Conservation (phyloP, 1,139 yeast genomes). For the Wickerhamomyces sp. region DNA sequence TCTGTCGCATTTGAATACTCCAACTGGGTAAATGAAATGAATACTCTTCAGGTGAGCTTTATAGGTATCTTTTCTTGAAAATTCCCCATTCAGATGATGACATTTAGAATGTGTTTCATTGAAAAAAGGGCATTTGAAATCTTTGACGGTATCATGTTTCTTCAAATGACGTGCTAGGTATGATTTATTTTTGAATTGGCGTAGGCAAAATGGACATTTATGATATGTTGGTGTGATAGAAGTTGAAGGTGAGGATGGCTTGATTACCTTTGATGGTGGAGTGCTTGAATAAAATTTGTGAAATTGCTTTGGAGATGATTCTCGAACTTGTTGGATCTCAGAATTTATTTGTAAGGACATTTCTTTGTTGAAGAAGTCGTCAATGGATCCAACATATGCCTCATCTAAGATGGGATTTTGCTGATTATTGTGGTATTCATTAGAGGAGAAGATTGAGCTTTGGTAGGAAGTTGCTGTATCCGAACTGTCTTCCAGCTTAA, state of each 20-base stretch:
- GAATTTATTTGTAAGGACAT: constrained; percentile 7
- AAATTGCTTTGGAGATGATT: constrained; percentile 8
- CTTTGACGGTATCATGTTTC: constrained; percentile 74
- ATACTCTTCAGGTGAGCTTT: constrained; percentile 85
- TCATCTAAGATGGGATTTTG: neutral
- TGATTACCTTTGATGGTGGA: neutral
- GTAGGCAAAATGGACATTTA: constrained; percentile 59
- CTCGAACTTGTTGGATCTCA: constrained; percentile 6
- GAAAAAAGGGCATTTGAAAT: constrained; percentile 80
- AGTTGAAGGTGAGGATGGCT: neutral
- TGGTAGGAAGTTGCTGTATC: constrained; percentile 7
- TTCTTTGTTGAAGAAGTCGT: constrained; percentile 11
- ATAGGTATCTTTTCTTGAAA: constrained; percentile 85
- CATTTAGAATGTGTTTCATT: constrained; percentile 45
- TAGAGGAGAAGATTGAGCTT: constrained; percentile 7
- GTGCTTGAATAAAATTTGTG: constrained; percentile 11
- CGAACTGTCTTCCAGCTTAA: neutral
- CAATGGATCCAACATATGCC: neutral
- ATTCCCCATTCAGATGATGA: constrained; percentile 85
- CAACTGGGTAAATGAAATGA: constrained; percentile 81
- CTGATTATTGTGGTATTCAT: constrained; percentile 1
- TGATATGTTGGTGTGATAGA: constrained; percentile 17
- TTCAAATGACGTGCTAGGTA: constrained; percentile 82
- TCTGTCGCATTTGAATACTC: constrained; percentile 65
- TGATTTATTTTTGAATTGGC: constrained; percentile 76